These are phyloP conservation scores for Capronia coronata DNA, from an alignment of 2,329 filamentous ascomycete genomes.

Conservation along the genomic window DNA sequence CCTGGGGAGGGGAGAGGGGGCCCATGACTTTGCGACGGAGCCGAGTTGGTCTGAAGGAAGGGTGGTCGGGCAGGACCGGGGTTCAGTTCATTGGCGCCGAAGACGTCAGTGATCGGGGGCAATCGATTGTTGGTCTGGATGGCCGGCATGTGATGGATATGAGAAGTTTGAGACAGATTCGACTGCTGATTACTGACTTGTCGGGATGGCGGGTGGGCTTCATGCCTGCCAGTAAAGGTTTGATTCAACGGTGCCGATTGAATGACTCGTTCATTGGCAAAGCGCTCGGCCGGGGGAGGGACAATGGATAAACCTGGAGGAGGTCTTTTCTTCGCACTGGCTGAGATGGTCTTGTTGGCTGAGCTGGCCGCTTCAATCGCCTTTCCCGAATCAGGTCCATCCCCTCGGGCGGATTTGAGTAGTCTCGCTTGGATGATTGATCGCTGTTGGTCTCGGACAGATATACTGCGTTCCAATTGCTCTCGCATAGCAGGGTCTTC, in stretches of 20 bases:
- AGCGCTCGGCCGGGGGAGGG: conserved; percentile 85
- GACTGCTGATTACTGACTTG: conserved; percentile 77
- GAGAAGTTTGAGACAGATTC: conserved; percentile 73
- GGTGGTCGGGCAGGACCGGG: conserved; percentile 57
- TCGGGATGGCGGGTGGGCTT: conserved; percentile 67
- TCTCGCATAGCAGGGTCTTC: conserved; percentile 96
- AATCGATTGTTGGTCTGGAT: conserved; percentile 86
- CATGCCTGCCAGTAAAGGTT: conserved; percentile 86
- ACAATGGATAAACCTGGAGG: conserved; percentile 90
- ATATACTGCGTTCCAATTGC: conserved; percentile 87
- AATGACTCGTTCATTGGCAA: conserved; percentile 89
- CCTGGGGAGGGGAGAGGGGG: conserved; percentile 68
- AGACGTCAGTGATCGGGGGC: conserved; percentile 90
- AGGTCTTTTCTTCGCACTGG: conserved; percentile 59
- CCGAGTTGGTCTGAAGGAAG: conserved; percentile 57
- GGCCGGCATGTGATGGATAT: conserved; percentile 84
- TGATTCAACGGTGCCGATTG: conserved; percentile 93
- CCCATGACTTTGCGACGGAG: conserved; percentile 39
- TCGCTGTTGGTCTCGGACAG: conserved; percentile 86
- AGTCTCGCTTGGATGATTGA: conserved; percentile 88
- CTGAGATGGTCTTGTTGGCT: conserved; percentile 61
- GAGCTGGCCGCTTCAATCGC: conserved; percentile 44
- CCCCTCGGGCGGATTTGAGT: conserved; percentile 79
- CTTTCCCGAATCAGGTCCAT: conserved; percentile 55
- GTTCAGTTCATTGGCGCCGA: conserved; percentile 66